phyloP scores from a whole-genome alignment of 805 yeast species.

The Yarrowia hollandica region DNA sequence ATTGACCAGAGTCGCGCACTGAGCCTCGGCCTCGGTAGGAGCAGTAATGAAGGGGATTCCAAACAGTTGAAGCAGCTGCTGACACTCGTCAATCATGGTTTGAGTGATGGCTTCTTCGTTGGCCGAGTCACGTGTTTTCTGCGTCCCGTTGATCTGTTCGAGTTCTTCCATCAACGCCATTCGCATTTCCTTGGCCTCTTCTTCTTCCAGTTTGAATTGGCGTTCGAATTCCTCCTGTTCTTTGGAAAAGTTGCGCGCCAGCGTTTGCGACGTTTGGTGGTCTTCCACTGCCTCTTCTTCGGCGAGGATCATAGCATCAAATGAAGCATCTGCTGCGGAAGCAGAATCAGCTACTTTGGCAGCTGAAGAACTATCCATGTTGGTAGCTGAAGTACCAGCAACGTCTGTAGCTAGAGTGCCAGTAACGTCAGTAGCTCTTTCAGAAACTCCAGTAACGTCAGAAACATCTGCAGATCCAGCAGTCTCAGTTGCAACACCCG shows the following conservation, averaged over 20 bases:
- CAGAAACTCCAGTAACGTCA: too few relatives aligned
- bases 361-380: too few relatives aligned
- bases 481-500: too few relatives aligned
- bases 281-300: slow-evolving; percentile 29
- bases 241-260: slow-evolving; percentile 1
- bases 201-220: slow-evolving; percentile 48
- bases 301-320: not conserved
- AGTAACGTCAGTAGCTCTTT: not conserved
- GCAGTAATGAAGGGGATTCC: slow-evolving; percentile 95
- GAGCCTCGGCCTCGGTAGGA: slow-evolving; percentile 99
- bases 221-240: slow-evolving; percentile 37
- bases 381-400: too few relatives aligned
- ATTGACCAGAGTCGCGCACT: slow-evolving; percentile 78
- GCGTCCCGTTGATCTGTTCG: slow-evolving; percentile 77
- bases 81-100: slow-evolving; percentile 85
- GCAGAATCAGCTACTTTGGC: too few relatives aligned
- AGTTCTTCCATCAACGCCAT: slow-evolving; percentile 69
- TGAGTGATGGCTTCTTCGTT: slow-evolving; percentile 73
- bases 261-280: slow-evolving; percentile 22
- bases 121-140: slow-evolving; percentile 1
- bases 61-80: slow-evolving; percentile 78
- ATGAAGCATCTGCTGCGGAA: slow-evolving; percentile 30
- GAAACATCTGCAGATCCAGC: too few relatives aligned
- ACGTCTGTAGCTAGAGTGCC: too few relatives aligned
- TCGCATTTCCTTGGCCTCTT: slow-evolving; percentile 69